Percentiles rank a stretch among this genome's conserved stretches.
These are phyloP conservation scores for Scheffersomyces amazonensis DNA, from an alignment of 805 yeast genomes.

Conservation along the genomic window DNA sequence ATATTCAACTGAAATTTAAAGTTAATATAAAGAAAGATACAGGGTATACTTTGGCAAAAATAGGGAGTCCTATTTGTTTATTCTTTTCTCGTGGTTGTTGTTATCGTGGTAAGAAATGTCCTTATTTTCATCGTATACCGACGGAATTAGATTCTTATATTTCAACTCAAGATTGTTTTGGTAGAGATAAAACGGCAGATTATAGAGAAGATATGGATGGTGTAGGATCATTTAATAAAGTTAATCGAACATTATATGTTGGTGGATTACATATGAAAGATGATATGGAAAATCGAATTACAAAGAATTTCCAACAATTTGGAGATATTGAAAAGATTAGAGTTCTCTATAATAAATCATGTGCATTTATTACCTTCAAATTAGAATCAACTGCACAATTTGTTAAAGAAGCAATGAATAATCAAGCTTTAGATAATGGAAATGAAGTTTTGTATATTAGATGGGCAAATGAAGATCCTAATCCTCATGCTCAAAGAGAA, in stretches of 20 bases:
- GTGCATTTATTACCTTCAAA: constrained; percentile 76
- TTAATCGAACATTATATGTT: constrained; percentile 75
- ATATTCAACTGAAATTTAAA: constrained; percentile 53
- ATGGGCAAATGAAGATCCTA: constrained; percentile 92
- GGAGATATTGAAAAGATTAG: constrained; percentile 72
- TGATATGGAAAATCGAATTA: constrained; percentile 31
- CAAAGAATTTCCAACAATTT: constrained; percentile 60
- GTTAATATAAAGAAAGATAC: constrained; percentile 62
- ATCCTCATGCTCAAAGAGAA: constrained; percentile 57
- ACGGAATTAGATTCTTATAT: constrained; percentile 51
- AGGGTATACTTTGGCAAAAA: constrained; percentile 73
- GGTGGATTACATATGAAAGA: constrained; percentile 52
- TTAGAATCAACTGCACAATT: constrained; percentile 81
- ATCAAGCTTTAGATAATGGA: constrained; percentile 63
- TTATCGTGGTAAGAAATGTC: constrained; percentile 71
- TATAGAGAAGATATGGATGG: constrained; percentile 95
- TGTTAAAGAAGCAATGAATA: constrained; percentile 92
- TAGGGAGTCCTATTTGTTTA: constrained; percentile 57
- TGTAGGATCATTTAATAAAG: constrained; percentile 70
- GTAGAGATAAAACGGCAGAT: constrained; percentile 78
- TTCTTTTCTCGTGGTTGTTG: constrained; percentile 91
- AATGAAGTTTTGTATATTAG: constrained; percentile 66
- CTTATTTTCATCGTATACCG: constrained; percentile 78
- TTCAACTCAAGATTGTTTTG: constrained; percentile 83
- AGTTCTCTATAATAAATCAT: constrained; percentile 56